Percentiles rank a stretch among this genome's conserved stretches.
These are phyloP conservation scores for Phialocephala sp. DNA, from an alignment of 2,329 filamentous ascomycete genomes.

Conservation along the genomic window DNA sequence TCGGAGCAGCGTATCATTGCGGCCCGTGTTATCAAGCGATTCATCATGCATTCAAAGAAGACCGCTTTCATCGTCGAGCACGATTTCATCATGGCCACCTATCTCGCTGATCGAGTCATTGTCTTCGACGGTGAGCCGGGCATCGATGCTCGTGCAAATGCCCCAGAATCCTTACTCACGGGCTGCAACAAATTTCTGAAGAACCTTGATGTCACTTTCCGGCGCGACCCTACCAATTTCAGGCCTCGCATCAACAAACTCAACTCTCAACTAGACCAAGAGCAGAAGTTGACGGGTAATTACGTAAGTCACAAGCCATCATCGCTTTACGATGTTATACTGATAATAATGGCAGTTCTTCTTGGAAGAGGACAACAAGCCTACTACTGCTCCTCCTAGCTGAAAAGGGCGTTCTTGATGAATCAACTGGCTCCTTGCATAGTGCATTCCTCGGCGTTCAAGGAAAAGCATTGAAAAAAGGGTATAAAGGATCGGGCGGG, in stretches of 20 bases:
- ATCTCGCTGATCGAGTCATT: conserved; percentile 89
- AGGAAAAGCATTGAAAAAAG: conserved; percentile 37
- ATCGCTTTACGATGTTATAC: background rate
- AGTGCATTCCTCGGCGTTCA: conserved; percentile 44
- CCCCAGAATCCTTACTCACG: conserved; percentile 88
- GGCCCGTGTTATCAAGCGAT: conserved; percentile 97
- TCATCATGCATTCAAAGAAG: conserved; percentile 99
- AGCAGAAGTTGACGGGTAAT: conserved; percentile 93
- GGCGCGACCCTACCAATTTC: conserved; percentile 94
- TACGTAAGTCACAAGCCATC: conserved; percentile 65
- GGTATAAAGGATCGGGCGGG: conserved; percentile 41
- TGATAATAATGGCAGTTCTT: conserved; percentile 72
- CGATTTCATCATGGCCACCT: conserved; percentile 96
- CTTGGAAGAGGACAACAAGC: conserved; percentile 77
- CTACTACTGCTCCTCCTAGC: conserved; percentile 45
- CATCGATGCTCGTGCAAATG: conserved; percentile 84
- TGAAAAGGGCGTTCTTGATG: conserved; percentile 65
- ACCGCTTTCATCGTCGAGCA: conserved; percentile 99
- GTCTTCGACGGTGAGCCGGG: conserved; percentile 97
- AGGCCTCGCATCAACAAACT: conserved; percentile 98
- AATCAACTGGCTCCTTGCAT: conserved; percentile 42
- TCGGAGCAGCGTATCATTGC: conserved; percentile 99
- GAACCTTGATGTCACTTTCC: conserved; percentile 97
- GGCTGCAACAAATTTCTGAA: conserved; percentile 95
- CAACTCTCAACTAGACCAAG: conserved; percentile 94